phyloP scores from a whole-genome alignment of 768 basidiomycete species.

The Collybia mongolica region DNA sequence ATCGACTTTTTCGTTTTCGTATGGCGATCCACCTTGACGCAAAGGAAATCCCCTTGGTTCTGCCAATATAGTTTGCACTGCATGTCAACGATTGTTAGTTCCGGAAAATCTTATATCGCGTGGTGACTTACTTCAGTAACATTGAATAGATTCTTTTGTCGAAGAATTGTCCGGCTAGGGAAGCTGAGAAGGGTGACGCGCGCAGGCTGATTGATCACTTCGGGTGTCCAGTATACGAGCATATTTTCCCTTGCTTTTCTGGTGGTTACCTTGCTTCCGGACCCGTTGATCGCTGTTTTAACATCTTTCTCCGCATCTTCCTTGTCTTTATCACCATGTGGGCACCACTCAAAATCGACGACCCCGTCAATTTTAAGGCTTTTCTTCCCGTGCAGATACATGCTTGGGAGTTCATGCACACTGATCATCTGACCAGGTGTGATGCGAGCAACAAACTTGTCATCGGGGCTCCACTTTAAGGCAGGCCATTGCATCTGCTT shows the following conservation, averaged over 20 bases:
- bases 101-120: constrained; percentile 3
- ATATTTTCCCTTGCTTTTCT: constrained; percentile 86
- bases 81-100: constrained; percentile 8
- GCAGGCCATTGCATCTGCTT: constrained; percentile 94
- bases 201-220: constrained; percentile 94
- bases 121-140: constrained; percentile 80
- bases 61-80: constrained; percentile 99
- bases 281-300: constrained; percentile 27
- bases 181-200: constrained; percentile 92
- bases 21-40: constrained; percentile 98
- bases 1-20: constrained; percentile 98
- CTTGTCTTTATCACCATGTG: constrained; percentile 84
- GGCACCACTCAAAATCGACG: constrained; percentile 98
- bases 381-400: constrained; percentile 95
- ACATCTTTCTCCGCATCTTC: constrained; percentile 64
- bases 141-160: constrained; percentile 97
- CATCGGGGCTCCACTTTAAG: constrained; percentile 97
- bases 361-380: constrained; percentile 97
- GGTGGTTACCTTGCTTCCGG: constrained; percentile 36
- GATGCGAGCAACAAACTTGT: constrained; percentile 89
- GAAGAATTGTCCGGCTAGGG: constrained; percentile 78
- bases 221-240: constrained; percentile 97
- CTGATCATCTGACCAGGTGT: constrained; percentile 93
- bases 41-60: constrained; percentile 96
- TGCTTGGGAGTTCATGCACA: constrained; percentile 91